These are phyloP conservation scores for Tricholoma sp. DNA, from an alignment of 768 basidiomycete genomes.

Conservation along the genomic window DNA sequence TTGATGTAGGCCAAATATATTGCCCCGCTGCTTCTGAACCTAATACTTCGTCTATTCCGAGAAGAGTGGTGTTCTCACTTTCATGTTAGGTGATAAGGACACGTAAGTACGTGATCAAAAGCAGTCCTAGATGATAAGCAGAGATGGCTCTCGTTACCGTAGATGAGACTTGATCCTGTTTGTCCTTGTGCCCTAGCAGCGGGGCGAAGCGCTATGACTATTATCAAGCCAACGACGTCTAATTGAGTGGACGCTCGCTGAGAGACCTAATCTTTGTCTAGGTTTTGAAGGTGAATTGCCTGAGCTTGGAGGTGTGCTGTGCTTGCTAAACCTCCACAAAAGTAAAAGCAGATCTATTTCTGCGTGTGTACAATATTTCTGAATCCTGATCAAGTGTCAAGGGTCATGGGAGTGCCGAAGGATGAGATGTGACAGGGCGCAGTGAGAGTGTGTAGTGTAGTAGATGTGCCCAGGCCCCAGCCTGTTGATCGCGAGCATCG, in stretches of 20 bases:
- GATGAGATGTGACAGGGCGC: background rate
- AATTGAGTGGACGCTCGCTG: slow-evolving; percentile 66
- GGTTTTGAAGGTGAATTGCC: background rate
- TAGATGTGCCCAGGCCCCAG: background rate
- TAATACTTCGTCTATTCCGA: slow-evolving; percentile 1
- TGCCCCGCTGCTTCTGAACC: background rate
- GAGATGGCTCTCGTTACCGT: slow-evolving; percentile 90
- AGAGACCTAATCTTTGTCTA: slow-evolving; percentile 43
- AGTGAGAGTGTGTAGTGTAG: background rate
- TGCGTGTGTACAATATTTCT: too few species aligned
- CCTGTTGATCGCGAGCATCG: background rate
- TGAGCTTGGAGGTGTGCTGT: background rate
- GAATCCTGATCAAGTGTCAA: too few species aligned
- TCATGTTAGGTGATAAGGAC: slow-evolving; percentile 62
- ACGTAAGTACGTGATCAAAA: slow-evolving; percentile 93
- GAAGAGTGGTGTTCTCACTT: slow-evolving; percentile 86
- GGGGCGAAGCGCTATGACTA: slow-evolving; percentile 94
- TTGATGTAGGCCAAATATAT: slow-evolving; percentile 35
- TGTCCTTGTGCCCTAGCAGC: slow-evolving; percentile 34
- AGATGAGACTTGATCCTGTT: slow-evolving; percentile 44
- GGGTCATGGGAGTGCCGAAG: background rate
- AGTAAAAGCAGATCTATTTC: too few species aligned
- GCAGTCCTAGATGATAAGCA: slow-evolving; percentile 92
- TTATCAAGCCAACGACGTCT: slow-evolving; percentile 45
- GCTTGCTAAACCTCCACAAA: background rate